A percentile compares a stretch with the other conserved stretches of the same genome.
Evolutionary conservation across 352 stramenopile genomes (phyloP).

Genomic region (Aphanomyces astaci): DNA sequence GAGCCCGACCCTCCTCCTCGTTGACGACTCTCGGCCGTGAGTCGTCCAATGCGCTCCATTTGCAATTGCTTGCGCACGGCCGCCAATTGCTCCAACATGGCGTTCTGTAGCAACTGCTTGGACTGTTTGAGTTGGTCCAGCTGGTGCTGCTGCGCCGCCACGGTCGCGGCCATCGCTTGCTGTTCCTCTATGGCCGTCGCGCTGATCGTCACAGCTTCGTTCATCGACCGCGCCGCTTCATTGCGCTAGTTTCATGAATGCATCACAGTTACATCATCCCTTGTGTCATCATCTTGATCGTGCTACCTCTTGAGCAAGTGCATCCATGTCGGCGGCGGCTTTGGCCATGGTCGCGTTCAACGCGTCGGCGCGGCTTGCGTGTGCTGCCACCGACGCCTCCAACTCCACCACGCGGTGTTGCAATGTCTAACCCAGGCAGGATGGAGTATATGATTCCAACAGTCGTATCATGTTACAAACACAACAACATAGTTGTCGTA

Average conservation of each 20-base stretch:
- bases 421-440: too few species aligned
- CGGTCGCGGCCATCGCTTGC: conserved; percentile 45
- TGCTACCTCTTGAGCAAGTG: conserved; percentile 40
- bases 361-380: background rate
- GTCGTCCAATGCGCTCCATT: conserved; percentile 51
- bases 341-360: conserved; percentile 41
- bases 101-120: conserved; percentile 70
- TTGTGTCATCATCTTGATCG: too few species aligned
- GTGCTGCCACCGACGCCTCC: background rate
- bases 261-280: too few species aligned
- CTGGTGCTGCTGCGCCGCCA: conserved; percentile 56
- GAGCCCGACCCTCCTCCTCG: background rate
- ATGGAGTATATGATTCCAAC: too few species aligned
- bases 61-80: conserved; percentile 71
- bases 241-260: conserved; percentile 41
- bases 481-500: too few species aligned
- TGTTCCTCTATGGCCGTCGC: conserved; percentile 74
- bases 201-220: conserved; percentile 75
- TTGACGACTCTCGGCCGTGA: conserved; percentile 38
- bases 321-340: conserved; percentile 50
- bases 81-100: conserved; percentile 75
- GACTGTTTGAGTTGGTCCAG: conserved; percentile 68
- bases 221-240: conserved; percentile 71
- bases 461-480: too few species aligned
- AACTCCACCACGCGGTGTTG: background rate